Evolutionary conservation across 2,329 filamentous ascomycete species (phyloP).

Genomic region (Dendryphion nanum): DNA sequence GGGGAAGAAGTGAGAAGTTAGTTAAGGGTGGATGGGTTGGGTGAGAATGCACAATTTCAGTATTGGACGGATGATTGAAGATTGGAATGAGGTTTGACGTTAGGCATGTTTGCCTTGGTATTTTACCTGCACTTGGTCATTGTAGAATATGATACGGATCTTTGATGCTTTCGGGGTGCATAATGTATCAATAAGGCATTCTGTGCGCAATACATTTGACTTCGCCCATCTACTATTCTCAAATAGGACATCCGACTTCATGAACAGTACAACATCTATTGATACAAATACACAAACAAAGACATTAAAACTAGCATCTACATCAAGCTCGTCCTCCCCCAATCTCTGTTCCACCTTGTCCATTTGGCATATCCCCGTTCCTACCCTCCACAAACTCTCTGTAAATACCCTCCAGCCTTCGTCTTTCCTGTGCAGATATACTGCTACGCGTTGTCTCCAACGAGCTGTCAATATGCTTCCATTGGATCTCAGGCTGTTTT

Average conservation of each 20-base stretch:
- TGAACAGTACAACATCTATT: not conserved
- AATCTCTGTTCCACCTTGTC: constrained; percentile 87
- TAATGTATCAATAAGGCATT: too few relatives aligned
- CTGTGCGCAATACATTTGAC: too few relatives aligned
- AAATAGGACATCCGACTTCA: not conserved
- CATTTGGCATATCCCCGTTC: constrained; percentile 93
- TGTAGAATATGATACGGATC: too few relatives aligned
- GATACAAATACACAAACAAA: not conserved
- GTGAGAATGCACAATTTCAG: too few relatives aligned
- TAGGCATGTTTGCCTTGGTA: too few relatives aligned
- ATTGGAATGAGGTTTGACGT: too few relatives aligned
- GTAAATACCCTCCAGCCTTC: constrained; percentile 77
- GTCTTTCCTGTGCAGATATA: constrained; percentile 76
- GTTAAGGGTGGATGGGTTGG: too few relatives aligned
- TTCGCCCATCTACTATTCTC: too few relatives aligned
- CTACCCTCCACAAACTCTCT: constrained; percentile 87
- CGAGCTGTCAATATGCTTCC: constrained; percentile 78
- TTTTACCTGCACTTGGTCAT: too few relatives aligned
- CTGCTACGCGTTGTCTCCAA: constrained; percentile 76
- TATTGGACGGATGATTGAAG: too few relatives aligned
- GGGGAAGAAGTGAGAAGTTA: not conserved
- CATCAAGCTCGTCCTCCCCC: constrained; percentile 92
- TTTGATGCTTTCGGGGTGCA: too few relatives aligned
- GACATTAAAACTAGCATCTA: constrained; percentile 41
- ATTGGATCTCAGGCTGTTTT: constrained; percentile 76